phyloP scores from a whole-genome alignment of 225 moss, liverwort and hornwort genomes.

The Anthoceros angustus region DNA sequence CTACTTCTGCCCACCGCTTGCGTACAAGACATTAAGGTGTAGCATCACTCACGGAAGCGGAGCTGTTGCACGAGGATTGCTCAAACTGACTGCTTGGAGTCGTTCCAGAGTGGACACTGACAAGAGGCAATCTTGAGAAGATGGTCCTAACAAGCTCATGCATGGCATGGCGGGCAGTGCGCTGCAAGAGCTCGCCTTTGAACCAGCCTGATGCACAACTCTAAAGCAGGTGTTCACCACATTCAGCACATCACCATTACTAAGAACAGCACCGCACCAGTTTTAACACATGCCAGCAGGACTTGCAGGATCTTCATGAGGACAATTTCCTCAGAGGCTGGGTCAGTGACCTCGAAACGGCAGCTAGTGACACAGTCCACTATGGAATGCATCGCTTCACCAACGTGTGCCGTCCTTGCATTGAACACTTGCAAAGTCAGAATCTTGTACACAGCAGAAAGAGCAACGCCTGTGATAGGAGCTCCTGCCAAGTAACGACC shows the following conservation, averaged over 20 bases:
- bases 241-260: conserved; percentile 82
- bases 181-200: conserved; percentile 94
- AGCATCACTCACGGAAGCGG: background rate
- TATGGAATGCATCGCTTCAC: conserved; percentile 88
- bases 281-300: conserved; percentile 84
- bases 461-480: conserved; percentile 92
- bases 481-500: conserved; percentile 17
- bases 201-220: conserved; percentile 95
- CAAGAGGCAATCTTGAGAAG: conserved; percentile 76
- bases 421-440: conserved; percentile 74
- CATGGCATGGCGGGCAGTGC: conserved; percentile 97
- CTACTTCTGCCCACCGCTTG: too few species aligned
- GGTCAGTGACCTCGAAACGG: conserved; percentile 97
- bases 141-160: conserved; percentile 97
- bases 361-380: conserved; percentile 97
- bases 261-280: conserved; percentile 81
- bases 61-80: background rate
- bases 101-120: conserved; percentile 23
- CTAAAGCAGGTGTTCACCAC: conserved; percentile 96
- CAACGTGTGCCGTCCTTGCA: conserved; percentile 54
- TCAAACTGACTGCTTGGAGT: background rate
- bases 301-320: conserved; percentile 99
- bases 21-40: too few species aligned
- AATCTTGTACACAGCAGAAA: conserved; percentile 90
- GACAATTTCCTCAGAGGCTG: conserved; percentile 92